A percentile compares a stretch with the other conserved stretches of the same genome.
phyloP scores from a whole-genome alignment of 805 yeast species.

The Spathaspora girioi region DNA sequence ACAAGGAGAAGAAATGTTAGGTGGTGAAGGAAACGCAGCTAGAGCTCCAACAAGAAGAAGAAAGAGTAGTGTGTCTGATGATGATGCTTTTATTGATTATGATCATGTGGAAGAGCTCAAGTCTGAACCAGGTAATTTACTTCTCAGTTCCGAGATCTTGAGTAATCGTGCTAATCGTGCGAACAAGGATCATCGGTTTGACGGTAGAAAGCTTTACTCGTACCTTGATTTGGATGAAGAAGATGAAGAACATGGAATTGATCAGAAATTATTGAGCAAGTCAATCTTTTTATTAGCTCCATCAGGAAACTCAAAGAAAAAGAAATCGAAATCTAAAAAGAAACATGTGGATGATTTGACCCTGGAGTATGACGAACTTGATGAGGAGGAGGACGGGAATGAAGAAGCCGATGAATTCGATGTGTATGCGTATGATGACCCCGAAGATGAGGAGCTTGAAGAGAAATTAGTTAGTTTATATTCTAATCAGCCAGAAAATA shows the following conservation, averaged over 20 bases:
- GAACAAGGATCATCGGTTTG: background rate
- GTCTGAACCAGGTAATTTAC: background rate
- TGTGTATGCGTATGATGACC: constrained; percentile 5
- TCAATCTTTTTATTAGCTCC: constrained; percentile 23
- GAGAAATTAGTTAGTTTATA: constrained; percentile 60
- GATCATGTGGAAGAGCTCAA: background rate
- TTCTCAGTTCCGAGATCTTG: constrained; percentile 6
- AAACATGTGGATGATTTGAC: constrained; percentile 12
- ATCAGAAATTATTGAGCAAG: constrained; percentile 13
- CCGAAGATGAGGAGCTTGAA: constrained; percentile 24
- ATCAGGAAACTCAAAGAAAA: background rate
- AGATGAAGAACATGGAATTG: constrained; percentile 16
- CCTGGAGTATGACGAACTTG: constrained; percentile 4
- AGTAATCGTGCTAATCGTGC: constrained; percentile 1
- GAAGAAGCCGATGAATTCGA: constrained; percentile 21
- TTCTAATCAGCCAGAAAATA: constrained; percentile 75
- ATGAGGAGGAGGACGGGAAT: constrained; percentile 10
- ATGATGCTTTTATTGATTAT: background rate
- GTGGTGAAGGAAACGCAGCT: constrained; percentile 65
- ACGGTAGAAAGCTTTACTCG: constrained; percentile 23
- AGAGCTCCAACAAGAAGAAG: constrained; percentile 20
- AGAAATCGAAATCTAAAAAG: background rate
- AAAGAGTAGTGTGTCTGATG: constrained; percentile 3
- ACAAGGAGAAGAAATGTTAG: constrained; percentile 72
- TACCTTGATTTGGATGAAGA: constrained; percentile 29